Percentiles rank a stretch among this genome's conserved stretches.
Conservation (phyloP, 192 early-diverging fungal genomes). For the Backusella westeae region DNA sequence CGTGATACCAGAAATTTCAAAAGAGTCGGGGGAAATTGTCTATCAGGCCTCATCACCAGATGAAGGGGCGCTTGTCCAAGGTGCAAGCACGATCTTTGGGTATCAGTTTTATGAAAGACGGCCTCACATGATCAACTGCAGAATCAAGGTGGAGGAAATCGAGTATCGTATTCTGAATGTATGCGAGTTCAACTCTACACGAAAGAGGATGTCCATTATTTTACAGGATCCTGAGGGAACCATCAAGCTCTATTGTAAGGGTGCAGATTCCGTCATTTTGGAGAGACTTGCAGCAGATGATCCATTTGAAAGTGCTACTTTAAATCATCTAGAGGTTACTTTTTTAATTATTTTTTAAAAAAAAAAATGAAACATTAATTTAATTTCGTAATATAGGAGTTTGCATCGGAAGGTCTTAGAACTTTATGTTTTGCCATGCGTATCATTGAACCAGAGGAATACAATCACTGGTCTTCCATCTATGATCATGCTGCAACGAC, state of each 20-base stretch:
- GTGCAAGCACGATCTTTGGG: conserved; percentile 45
- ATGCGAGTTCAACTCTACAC: conserved; percentile 93
- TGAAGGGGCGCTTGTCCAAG: conserved; percentile 84
- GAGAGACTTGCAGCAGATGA: conserved; percentile 75
- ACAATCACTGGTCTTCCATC: conserved; percentile 69
- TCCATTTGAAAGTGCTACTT: conserved; percentile 61
- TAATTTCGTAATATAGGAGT: conserved; percentile 36
- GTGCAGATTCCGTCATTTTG: conserved; percentile 93
- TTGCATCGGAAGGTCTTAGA: conserved; percentile 87
- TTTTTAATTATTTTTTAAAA: no score
- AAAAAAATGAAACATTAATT: no score
- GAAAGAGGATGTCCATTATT: conserved; percentile 93
- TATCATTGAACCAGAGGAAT: conserved; percentile 79
- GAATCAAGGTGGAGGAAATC: conserved; percentile 36
- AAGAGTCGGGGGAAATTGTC: conserved; percentile 64
- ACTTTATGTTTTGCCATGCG: conserved; percentile 92
- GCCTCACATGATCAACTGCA: conserved; percentile 53
- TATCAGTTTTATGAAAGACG: conserved; percentile 66
- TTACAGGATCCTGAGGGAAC: conserved; percentile 79
- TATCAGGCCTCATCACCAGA: conserved; percentile 95
- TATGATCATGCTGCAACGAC: conserved; percentile 82
- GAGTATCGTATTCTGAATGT: conserved; percentile 91
- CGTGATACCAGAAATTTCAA: conserved; percentile 81
- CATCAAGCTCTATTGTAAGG: conserved; percentile 89
- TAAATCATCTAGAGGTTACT: conserved; percentile 67